Percentiles rank a stretch among this genome's conserved stretches.
Conservation (phyloP, 1,284 basidiomycete genomes). For the Caloboletus inedulis region DNA sequence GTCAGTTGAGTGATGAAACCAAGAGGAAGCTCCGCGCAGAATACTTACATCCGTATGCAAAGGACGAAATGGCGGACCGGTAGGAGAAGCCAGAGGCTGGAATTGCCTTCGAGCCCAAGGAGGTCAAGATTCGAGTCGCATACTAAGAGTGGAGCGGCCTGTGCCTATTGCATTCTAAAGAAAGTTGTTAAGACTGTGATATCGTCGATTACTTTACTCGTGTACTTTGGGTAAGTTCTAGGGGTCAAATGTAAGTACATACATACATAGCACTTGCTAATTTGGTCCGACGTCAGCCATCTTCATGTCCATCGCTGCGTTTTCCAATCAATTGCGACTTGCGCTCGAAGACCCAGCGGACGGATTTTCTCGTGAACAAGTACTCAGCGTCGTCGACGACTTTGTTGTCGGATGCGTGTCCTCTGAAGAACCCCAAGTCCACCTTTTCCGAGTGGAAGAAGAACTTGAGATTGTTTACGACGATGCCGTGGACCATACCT, state of each 20-base stretch:
- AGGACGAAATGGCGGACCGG: constrained; percentile 36
- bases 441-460: constrained; percentile 56
- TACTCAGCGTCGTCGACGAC: constrained; percentile 49
- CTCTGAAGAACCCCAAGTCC: constrained; percentile 42
- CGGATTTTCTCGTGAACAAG: constrained; percentile 39
- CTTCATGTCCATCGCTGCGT: constrained; percentile 39
- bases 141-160: neutral
- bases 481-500: constrained; percentile 60
- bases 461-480: constrained; percentile 62
- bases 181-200: neutral
- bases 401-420: constrained; percentile 49
- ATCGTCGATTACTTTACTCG: constrained; percentile 2
- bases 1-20: constrained; percentile 34
- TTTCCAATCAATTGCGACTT: constrained; percentile 52
- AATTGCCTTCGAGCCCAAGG: constrained; percentile 18
- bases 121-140: constrained; percentile 7
- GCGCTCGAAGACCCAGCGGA: constrained; percentile 49
- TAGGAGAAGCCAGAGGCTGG: constrained; percentile 31
- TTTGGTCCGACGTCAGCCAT: constrained; percentile 10
- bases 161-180: neutral
- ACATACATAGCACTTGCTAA: constrained; percentile 8
- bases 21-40: constrained; percentile 36
- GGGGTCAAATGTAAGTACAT: neutral
- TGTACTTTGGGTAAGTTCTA: neutral
- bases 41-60: constrained; percentile 42